phyloP scores from a whole-genome alignment of 148 eudicot genomes.

The Polygonum maritimum region DNA sequence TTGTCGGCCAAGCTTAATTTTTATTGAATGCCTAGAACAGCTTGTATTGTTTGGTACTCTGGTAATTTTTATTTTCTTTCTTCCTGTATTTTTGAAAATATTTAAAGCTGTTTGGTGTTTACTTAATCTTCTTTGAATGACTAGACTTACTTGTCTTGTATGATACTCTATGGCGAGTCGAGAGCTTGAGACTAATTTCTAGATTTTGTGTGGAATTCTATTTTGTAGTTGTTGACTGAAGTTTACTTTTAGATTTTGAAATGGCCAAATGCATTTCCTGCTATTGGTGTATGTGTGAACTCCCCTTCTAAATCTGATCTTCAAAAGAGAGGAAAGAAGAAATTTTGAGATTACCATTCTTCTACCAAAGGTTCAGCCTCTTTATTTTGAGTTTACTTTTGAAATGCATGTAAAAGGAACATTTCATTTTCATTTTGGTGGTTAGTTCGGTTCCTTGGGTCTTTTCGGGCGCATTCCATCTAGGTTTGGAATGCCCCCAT shows the following conservation, averaged over 20 bases:
- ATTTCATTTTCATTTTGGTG: too few species aligned
- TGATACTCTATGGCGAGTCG: not conserved
- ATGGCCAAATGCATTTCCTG: not conserved
- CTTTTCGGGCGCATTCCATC: too few species aligned
- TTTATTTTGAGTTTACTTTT: too few species aligned
- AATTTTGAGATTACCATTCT: not conserved
- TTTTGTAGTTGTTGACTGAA: not conserved
- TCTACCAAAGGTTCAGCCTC: too few species aligned
- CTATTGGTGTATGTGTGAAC: not conserved
- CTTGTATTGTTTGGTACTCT: not conserved
- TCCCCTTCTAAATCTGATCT: not conserved
- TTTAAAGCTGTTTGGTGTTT: not conserved
- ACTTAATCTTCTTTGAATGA: not conserved
- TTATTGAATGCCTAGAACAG: not conserved
- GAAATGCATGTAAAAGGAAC: too few species aligned
- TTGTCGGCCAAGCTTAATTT: not conserved
- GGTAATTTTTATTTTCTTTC: slow-evolving; percentile 19
- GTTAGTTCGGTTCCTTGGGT: too few species aligned
- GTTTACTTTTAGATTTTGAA: not conserved
- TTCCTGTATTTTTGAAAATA: not conserved
- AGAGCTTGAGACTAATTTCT: not conserved
- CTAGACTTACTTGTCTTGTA: not conserved
- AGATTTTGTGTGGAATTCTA: not conserved
- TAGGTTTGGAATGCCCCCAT: too few species aligned
- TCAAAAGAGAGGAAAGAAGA: not conserved